Conservation (phyloP, 495 filamentous ascomycete genomes). For the Penicillium goetzii region DNA sequence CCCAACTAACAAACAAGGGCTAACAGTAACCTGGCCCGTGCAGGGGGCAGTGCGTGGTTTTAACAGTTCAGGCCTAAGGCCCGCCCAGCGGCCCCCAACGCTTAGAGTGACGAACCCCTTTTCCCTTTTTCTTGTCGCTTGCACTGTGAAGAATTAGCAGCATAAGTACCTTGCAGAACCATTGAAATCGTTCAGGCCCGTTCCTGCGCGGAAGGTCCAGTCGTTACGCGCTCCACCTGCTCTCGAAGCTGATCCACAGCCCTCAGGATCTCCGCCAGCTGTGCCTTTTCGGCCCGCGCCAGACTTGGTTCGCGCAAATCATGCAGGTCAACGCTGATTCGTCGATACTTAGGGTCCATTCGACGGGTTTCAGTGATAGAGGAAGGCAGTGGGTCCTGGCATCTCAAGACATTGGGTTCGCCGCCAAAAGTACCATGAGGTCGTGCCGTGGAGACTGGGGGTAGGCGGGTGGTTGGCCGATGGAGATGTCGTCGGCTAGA, state of each 20-base stretch:
- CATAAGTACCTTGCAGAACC: neutral
- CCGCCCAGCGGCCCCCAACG: slow-evolving; percentile 7
- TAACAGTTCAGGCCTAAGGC: slow-evolving; percentile 17
- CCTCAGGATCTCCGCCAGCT: slow-evolving; percentile 42
- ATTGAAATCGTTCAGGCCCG: slow-evolving; percentile 13
- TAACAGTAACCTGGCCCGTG: slow-evolving; percentile 10
- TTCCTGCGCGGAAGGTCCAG: slow-evolving; percentile 31
- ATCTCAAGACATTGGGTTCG: slow-evolving; percentile 37
- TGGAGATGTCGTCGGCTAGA: slow-evolving; percentile 38
- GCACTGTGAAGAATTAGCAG: neutral
- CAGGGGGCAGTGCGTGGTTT: slow-evolving; percentile 30
- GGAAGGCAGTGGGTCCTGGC: slow-evolving; percentile 34
- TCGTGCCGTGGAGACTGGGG: slow-evolving; percentile 29
- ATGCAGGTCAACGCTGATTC: slow-evolving; percentile 27
- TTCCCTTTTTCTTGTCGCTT: slow-evolving; percentile 10
- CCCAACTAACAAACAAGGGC: slow-evolving; percentile 12
- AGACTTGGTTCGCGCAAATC: slow-evolving; percentile 28
- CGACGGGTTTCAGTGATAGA: slow-evolving; percentile 31
- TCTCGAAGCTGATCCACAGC: slow-evolving; percentile 45
- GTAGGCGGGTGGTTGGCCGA: slow-evolving; percentile 32
- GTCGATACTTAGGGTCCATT: slow-evolving; percentile 27
- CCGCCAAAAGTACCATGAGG: slow-evolving; percentile 31
- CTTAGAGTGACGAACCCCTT: neutral
- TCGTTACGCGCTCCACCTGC: slow-evolving; percentile 44
- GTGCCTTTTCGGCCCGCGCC: slow-evolving; percentile 28